These are phyloP conservation scores for Diaporthe sp. DNA, from an alignment of 2,329 filamentous ascomycete genomes.

Conservation along the genomic window DNA sequence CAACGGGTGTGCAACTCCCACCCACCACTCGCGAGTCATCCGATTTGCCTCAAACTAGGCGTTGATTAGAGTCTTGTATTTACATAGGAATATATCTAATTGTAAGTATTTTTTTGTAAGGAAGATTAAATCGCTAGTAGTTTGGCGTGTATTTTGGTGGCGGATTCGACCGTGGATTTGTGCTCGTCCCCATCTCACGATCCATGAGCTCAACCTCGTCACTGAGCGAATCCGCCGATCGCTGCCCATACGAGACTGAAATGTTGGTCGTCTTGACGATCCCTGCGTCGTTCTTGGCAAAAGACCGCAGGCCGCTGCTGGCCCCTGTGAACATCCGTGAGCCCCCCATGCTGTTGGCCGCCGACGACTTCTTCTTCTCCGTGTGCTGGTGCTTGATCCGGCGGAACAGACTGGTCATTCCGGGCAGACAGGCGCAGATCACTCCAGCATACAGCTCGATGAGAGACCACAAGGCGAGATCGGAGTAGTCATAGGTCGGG, in stretches of 20 bases:
- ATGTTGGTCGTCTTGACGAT: conserved; percentile 42
- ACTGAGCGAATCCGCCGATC: conserved; percentile 35
- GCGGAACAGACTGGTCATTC: conserved; percentile 51
- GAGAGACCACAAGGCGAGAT: conserved; percentile 59
- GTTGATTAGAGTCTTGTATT: background rate
- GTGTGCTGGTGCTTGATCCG: conserved; percentile 42
- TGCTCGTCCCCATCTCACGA: conserved; percentile 25
- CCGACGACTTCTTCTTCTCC: conserved; percentile 43
- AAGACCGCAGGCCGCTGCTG: conserved; percentile 32
- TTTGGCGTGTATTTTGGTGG: conserved; percentile 16
- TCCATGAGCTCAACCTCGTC: conserved; percentile 42
- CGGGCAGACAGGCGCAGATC: conserved; percentile 58
- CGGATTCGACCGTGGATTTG: background rate
- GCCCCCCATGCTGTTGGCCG: conserved; percentile 36
- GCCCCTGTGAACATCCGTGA: conserved; percentile 33
- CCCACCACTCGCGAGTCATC: background rate
- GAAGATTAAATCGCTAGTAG: conserved; percentile 1
- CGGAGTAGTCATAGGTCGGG: conserved; percentile 58
- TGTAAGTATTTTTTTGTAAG: background rate
- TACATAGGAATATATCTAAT: background rate
- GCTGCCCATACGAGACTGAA: conserved; percentile 35
- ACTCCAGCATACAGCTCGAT: conserved; percentile 59
- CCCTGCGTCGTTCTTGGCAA: conserved; percentile 13
- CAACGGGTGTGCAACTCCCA: background rate
- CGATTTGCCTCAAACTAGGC: background rate